Conservation (phyloP, 176 grass and related monocot genomes). For the Ampelocalamus luodianensis region DNA sequence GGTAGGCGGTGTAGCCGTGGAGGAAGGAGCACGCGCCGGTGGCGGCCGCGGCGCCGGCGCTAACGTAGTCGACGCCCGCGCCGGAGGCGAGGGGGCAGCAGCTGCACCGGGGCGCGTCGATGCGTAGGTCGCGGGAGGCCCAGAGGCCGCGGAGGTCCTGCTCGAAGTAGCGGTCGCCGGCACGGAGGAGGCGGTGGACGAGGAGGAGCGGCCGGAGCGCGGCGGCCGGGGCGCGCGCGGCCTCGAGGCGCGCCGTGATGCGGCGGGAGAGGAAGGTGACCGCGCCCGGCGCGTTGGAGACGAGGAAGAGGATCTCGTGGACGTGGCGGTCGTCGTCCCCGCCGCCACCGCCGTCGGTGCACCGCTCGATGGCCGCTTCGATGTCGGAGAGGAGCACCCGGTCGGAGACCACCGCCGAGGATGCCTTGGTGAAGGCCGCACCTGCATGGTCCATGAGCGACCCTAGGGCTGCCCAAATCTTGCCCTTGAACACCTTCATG, state of each 20-base stretch:
- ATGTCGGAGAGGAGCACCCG: constrained; percentile 64
- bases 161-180: constrained; percentile 87
- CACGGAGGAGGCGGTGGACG: constrained; percentile 88
- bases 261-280: constrained; percentile 89
- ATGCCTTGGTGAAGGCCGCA: not conserved
- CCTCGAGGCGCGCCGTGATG: constrained; percentile 68
- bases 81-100: not conserved
- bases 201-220: constrained; percentile 71
- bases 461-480: constrained; percentile 72
- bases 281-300: constrained; percentile 85
- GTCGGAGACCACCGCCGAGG: constrained; percentile 38
- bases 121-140: constrained; percentile 63
- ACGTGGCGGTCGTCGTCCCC: constrained; percentile 60
- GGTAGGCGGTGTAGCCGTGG: constrained; percentile 72
- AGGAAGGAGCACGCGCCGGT: constrained; percentile 62
- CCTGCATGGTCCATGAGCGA: constrained; percentile 72
- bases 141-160: constrained; percentile 73
- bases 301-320: constrained; percentile 87
- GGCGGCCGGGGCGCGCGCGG: constrained; percentile 49
- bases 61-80: constrained; percentile 18
- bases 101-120: constrained; percentile 48
- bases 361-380: constrained; percentile 71
- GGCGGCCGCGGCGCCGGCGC: not conserved
- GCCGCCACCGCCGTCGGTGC: constrained; percentile 48
- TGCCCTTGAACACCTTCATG: constrained; percentile 87